Evolutionary conservation across 495 filamentous ascomycete genomes (phyloP).

Genomic region (Xanthoparmelia taractica): DNA sequence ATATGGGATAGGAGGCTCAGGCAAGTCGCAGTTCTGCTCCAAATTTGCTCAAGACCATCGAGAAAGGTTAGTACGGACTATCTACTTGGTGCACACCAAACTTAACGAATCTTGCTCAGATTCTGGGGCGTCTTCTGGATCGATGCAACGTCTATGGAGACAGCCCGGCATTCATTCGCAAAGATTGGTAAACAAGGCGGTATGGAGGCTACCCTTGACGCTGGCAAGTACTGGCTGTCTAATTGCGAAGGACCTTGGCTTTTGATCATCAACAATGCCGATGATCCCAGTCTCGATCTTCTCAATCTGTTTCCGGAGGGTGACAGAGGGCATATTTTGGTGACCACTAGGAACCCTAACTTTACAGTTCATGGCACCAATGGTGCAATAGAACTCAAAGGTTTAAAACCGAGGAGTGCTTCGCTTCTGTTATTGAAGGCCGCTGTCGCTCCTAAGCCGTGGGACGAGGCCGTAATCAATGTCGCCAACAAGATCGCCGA

Average conservation of each 20-base stretch:
- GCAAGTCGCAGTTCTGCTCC: constrained; percentile 33
- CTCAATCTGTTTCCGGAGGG: constrained; percentile 29
- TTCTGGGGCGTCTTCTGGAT: constrained; percentile 31
- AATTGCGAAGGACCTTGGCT: constrained; percentile 28
- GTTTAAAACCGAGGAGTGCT: constrained; percentile 27
- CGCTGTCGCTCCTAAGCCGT: constrained; percentile 24
- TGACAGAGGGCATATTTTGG: constrained; percentile 29
- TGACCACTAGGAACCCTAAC: constrained; percentile 34
- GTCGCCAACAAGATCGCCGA: constrained; percentile 25
- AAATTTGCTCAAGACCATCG: constrained; percentile 34
- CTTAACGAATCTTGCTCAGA: constrained; percentile 9
- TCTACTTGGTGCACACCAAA: neutral
- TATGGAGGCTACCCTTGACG: constrained; percentile 21
- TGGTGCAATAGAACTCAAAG: constrained; percentile 24
- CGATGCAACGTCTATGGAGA: constrained; percentile 22
- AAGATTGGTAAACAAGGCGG: constrained; percentile 22
- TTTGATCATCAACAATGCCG: constrained; percentile 38
- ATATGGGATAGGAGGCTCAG: constrained; percentile 34
- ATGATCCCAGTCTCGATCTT: constrained; percentile 29
- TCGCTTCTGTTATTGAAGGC: constrained; percentile 27
- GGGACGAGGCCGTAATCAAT: constrained; percentile 18
- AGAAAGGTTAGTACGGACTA: constrained; percentile 18
- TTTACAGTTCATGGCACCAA: constrained; percentile 24
- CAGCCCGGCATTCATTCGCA: constrained; percentile 21
- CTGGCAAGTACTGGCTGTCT: constrained; percentile 24